A percentile compares a stretch with the other conserved stretches of the same genome.
Conservation (phyloP, 225 moss, liverwort and hornwort species). For the Antitrichia curtipendula region DNA sequence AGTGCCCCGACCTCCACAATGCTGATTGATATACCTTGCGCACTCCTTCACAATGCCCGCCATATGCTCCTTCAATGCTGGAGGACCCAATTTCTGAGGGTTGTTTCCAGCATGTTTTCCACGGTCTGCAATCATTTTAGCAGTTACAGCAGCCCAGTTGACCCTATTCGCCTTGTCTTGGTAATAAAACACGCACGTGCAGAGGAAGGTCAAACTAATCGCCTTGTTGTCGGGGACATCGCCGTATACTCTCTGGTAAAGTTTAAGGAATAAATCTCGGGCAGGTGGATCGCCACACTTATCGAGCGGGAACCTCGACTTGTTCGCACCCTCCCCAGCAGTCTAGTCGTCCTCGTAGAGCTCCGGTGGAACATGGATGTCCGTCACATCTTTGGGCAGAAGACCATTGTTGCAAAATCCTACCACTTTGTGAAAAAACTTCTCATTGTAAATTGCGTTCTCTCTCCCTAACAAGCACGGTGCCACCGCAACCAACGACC, state of each 20-base stretch:
- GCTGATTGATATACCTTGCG: neutral
- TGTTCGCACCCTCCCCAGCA: no score
- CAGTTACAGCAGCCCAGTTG: neutral
- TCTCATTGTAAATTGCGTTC: no score
- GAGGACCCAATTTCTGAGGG: neutral
- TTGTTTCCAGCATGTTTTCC: neutral
- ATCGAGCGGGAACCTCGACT: no score
- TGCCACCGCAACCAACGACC: neutral
- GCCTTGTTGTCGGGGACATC: neutral
- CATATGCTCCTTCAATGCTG: neutral
- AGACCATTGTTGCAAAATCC: neutral
- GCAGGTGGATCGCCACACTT: neutral
- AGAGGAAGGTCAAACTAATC: neutral
- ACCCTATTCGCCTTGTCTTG: neutral
- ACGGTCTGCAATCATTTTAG: neutral
- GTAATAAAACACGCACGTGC: neutral
- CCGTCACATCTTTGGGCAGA: no score
- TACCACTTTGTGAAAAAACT: no score
- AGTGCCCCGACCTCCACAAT: neutral
- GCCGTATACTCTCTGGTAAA: neutral
- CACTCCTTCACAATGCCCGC: neutral
- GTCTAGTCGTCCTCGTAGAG: no score
- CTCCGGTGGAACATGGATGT: no score
- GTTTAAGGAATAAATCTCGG: neutral
- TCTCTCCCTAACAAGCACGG: no score